Evolutionary conservation across 805 yeast species (phyloP), one percentile per base, ranked within the genome.

Genomic region (Zygoascus ofunaensis): DNA sequence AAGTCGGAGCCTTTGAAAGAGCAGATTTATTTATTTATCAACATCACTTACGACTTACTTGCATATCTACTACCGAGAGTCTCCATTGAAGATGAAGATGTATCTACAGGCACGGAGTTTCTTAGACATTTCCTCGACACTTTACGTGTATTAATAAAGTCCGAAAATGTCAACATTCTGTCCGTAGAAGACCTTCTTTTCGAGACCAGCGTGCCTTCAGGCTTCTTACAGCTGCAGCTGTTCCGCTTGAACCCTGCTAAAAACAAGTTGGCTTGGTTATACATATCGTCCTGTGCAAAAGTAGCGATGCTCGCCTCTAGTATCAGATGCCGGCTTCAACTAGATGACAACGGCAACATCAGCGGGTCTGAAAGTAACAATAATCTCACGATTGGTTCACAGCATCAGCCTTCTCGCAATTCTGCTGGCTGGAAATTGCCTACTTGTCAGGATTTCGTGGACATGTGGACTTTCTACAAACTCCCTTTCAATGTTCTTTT

Each of bases 21-120:
- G 10, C 24, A 45, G 18, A 19, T 42, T 4, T 36, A 21, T 32
- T n/a, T 43, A 32, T 42, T 48, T 32, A 37, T 45, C 20, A 22
- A 37, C 10, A 20, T 32, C 17, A 19, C 42, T 4, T 48, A 44
- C 21, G 12, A 3, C 26, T 37, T 24, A 4, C n/a, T 18, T 24
- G 34, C 30, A 18, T 41, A 33, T 21, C 4, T 20, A 20, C 38
- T 33, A 14, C 33, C 12, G 10, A 20, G 14, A 18, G 24, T 14
- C 10, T 7, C 38, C 15, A 20, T n/a, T 14, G 15, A n/a, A 26
- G 30, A 26, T 26, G 30, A 26, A 26, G 30, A 26, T 26, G 10
- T 26, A 26, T 26, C 30, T 8, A 8, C 30, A 12, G 30, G 10
- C 7, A 8, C 30, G 10, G 30, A 26, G 7, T 26, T 26, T 26